Evolutionary conservation across 306 rosid species (phyloP), one percentile per base, ranked within the genome.

Genomic region (Acacia crassicarpa): DNA sequence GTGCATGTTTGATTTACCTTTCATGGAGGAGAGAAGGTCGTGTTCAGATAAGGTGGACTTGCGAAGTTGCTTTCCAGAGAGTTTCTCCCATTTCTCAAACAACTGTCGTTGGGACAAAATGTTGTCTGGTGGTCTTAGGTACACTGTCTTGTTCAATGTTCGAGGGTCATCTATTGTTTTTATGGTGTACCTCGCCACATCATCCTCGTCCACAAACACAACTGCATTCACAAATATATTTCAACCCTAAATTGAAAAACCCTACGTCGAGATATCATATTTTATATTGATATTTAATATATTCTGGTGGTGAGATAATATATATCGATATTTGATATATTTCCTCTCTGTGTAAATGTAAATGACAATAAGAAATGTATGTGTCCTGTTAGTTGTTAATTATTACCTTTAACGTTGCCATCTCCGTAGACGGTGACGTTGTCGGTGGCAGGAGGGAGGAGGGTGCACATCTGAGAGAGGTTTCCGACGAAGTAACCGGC

Each of bases 401-500:
- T 88, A 25, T 13, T 88, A 92, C 98, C 98, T 90, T 93, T 90
- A 23, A 62, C 81, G 16, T 84, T 85, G 54, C 95, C 98, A 73
- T 95, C 98, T 76, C 98, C 98, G 75, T 90, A 95, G 49, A 95
- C 66, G 32, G 69, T 69, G 1, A 93, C 93, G 19, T 89, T 89
- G 9, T 93, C 87, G 33, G 62, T 87, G 1, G 58, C 86, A 1
- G 99, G 98, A 48, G 99, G 98, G 68, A 88, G 11, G 27, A 95
- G 93, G 1, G 87, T 82, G 0, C 72, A 85, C 98, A 95, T 93
- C 33, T 95, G 99, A 41, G 93, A 84, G 32, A 95, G 97, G 85
- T 86, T 91, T 1, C 89, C 97, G 17, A 78, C 97, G 66, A 90
- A 93, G 87, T 95, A 95, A 19, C 95, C 97, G 4, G 93, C 98